Percentiles rank a stretch among this genome's conserved stretches.
Conservation (phyloP, 2,329 filamentous ascomycete species). For the Dothiorella sarmentorum region DNA sequence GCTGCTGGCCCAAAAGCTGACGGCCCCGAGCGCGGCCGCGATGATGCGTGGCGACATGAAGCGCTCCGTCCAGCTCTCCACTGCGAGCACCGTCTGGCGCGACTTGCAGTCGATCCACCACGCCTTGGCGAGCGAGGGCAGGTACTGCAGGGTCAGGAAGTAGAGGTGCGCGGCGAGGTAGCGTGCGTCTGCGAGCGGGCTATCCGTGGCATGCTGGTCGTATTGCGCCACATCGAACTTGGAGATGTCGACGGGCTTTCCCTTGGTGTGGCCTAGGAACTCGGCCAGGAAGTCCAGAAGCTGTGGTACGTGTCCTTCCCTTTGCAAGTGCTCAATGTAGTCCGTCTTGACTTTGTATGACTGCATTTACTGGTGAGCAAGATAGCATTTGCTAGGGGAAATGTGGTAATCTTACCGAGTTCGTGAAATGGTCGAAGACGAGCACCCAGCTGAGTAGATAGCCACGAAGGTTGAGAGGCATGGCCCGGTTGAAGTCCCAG, state of each 20-base stretch:
- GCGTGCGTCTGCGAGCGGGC: conserved; percentile 65
- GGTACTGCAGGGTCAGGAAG: conserved; percentile 73
- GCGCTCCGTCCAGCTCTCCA: conserved; percentile 75
- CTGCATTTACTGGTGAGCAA: conserved; percentile 36
- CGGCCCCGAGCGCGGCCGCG: conserved; percentile 61
- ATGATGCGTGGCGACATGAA: conserved; percentile 69
- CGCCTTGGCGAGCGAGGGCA: conserved; percentile 72
- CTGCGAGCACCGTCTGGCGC: conserved; percentile 70
- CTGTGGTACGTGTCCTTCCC: conserved; percentile 63
- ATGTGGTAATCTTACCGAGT: conserved; percentile 51
- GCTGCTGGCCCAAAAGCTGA: conserved; percentile 61
- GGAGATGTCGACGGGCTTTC: conserved; percentile 65
- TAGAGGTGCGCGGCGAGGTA: conserved; percentile 84
- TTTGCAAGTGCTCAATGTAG: conserved; percentile 76
- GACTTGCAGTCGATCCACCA: conserved; percentile 85
- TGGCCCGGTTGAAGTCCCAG: conserved; percentile 59
- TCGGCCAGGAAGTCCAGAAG: conserved; percentile 80
- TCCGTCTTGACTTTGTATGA: conserved; percentile 79
- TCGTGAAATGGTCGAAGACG: conserved; percentile 79
- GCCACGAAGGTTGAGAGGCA: conserved; percentile 67
- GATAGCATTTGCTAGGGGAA: not conserved
- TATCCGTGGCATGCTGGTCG: conserved; percentile 26
- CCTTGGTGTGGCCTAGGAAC: conserved; percentile 74
- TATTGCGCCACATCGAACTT: conserved; percentile 69
- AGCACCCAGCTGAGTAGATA: conserved; percentile 90